Percentiles rank a stretch among this genome's conserved stretches.
Evolutionary conservation across 768 basidiomycete species (phyloP).

Genomic region (Mycena belliarum): DNA sequence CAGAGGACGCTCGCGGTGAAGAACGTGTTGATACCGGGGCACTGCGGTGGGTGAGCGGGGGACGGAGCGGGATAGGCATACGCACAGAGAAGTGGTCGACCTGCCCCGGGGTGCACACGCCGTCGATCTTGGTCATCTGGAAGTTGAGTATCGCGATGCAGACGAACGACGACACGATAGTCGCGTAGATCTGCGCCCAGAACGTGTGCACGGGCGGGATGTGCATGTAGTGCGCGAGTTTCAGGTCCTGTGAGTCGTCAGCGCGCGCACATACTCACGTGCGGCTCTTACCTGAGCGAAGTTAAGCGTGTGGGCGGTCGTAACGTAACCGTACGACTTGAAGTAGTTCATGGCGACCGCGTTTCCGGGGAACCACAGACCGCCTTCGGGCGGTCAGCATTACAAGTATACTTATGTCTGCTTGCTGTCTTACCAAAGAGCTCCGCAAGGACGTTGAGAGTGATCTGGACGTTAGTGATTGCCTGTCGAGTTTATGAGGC

Average conservation of each 20-base stretch:
- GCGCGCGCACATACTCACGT: too few species aligned
- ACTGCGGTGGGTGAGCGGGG: too few species aligned
- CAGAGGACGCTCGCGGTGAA: conserved; percentile 31
- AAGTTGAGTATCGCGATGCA: conserved; percentile 28
- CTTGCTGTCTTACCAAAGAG: conserved; percentile 24
- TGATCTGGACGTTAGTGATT: conserved; percentile 37
- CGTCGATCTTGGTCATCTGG: conserved; percentile 31
- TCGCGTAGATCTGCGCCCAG: conserved; percentile 34
- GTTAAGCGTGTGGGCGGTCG: conserved; percentile 28
- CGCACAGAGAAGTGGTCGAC: conserved; percentile 25
- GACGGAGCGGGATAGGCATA: too few species aligned
- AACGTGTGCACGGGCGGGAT: conserved; percentile 38
- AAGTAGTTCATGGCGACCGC: conserved; percentile 36
- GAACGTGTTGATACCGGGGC: conserved; percentile 39
- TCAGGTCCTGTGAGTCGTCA: conserved; percentile 31
- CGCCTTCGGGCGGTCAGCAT: neutral
- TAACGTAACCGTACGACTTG: conserved; percentile 36
- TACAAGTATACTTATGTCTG: too few species aligned
- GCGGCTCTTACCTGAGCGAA: too few species aligned
- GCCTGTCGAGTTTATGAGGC: conserved; percentile 14
- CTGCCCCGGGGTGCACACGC: conserved; percentile 15
- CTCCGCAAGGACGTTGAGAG: conserved; percentile 41
- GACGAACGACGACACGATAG: conserved; percentile 34
- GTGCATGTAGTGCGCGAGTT: conserved; percentile 37
- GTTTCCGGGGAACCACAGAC: conserved; percentile 33